These are phyloP conservation scores for Cyphellophora europaea DNA, from an alignment of 2,329 filamentous ascomycete genomes.

Conservation along the genomic window DNA sequence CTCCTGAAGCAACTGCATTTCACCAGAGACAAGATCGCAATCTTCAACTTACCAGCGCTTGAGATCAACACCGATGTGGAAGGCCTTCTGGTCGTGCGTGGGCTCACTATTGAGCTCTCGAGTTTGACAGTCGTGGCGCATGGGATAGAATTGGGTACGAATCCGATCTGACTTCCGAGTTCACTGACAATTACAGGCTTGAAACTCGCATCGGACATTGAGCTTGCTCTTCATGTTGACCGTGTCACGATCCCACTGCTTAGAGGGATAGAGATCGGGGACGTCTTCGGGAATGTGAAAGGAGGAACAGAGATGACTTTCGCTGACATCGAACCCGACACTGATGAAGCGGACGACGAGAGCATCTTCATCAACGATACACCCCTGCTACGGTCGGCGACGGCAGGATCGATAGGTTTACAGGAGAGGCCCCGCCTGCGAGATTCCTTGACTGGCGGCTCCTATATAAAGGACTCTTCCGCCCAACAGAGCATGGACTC, in stretches of 20 bases:
- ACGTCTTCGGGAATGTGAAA: conserved; percentile 47
- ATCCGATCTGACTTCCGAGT: background rate
- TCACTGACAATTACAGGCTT: conserved; percentile 20
- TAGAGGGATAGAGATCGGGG: conserved; percentile 40
- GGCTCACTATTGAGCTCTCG: conserved; percentile 41
- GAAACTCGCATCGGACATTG: conserved; percentile 43
- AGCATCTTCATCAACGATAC: conserved; percentile 35
- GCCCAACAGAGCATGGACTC: conserved; percentile 28
- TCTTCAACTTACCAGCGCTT: conserved; percentile 41
- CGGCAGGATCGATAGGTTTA: conserved; percentile 3
- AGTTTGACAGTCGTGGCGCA: conserved; percentile 41
- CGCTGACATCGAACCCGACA: conserved; percentile 26
- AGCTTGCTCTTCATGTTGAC: conserved; percentile 42
- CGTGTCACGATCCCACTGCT: conserved; percentile 40
- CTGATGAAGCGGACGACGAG: conserved; percentile 28
- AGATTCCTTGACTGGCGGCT: conserved; percentile 28
- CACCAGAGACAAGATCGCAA: conserved; percentile 41
- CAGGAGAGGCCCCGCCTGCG: conserved; percentile 17
- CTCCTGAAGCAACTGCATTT: conserved; percentile 38
- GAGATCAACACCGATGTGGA: conserved; percentile 47
- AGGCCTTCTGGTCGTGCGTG: conserved; percentile 44
- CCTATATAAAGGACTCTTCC: conserved; percentile 26
- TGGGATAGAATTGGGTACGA: conserved; percentile 40
- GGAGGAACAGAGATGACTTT: conserved; percentile 46
- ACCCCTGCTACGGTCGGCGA: conserved; percentile 35